These are phyloP conservation scores for Ceriops decandra DNA, from an alignment of 345 rosid species.

Conservation along the genomic window DNA sequence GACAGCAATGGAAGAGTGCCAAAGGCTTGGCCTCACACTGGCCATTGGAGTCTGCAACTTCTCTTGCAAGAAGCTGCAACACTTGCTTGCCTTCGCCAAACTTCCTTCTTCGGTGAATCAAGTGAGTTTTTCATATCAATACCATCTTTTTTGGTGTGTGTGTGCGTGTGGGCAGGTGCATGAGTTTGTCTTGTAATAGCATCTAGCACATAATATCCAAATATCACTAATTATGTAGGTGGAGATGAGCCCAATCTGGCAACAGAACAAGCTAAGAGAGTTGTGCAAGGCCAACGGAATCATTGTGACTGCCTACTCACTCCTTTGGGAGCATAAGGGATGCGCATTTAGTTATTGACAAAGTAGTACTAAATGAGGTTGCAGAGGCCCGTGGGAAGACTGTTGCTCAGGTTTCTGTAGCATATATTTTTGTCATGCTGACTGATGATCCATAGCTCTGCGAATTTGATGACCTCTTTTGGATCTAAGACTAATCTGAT, in stretches of 20 bases:
- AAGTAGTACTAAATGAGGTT: slow-evolving; percentile 19
- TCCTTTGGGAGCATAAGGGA: slow-evolving; percentile 29
- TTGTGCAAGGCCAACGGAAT: slow-evolving; percentile 20
- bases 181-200: neutral
- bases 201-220: neutral
- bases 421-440: neutral
- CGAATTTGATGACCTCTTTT: neutral
- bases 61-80: slow-evolving; percentile 8
- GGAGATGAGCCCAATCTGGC: slow-evolving; percentile 36
- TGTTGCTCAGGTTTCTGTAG: slow-evolving; percentile 26
- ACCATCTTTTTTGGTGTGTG: neutral
- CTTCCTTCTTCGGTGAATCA: slow-evolving; percentile 9
- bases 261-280: slow-evolving; percentile 27
- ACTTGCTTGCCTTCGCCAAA: slow-evolving; percentile 1
- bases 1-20: slow-evolving; percentile 15
- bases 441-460: neutral
- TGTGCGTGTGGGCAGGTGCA: neutral
- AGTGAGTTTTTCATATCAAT: neutral
- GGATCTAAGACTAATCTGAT: too few species aligned
- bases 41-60: slow-evolving; percentile 13
- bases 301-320: slow-evolving; percentile 18
- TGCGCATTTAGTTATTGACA: slow-evolving; percentile 19
- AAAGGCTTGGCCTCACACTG: slow-evolving; percentile 14
- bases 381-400: slow-evolving; percentile 22
- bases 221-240: slow-evolving; percentile 17